A percentile compares a stretch with the other conserved stretches of the same genome.
phyloP scores from a whole-genome alignment of 2,329 filamentous ascomycete species.

The Fusarium musae region DNA sequence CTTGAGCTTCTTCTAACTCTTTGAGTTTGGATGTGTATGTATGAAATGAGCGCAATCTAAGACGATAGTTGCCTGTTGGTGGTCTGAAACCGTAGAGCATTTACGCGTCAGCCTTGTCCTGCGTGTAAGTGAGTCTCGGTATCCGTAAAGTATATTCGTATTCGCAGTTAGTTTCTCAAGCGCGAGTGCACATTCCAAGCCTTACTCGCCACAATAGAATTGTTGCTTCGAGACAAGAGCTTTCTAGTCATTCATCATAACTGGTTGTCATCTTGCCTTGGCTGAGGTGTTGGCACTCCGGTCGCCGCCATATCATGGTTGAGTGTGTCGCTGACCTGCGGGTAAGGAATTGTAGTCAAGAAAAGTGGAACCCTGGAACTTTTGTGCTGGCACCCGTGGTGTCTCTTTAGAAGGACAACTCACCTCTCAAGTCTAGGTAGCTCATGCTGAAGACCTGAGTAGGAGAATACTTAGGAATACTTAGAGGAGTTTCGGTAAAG shows the following conservation, averaged over 20 bases:
- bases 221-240: neutral
- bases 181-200: neutral
- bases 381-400: conserved; percentile 28
- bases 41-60: neutral
- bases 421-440: conserved; percentile 7
- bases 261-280: neutral
- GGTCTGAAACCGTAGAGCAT: neutral
- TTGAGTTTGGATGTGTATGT: neutral
- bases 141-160: neutral
- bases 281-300: conserved; percentile 21
- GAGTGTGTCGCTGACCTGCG: conserved; percentile 39
- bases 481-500: neutral
- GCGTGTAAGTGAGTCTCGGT: conserved; percentile 25
- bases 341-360: conserved; percentile 30
- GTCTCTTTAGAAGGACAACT: conserved; percentile 13
- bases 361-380: conserved; percentile 31
- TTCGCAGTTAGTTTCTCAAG: neutral
- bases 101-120: conserved; percentile 11
- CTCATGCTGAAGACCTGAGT: neutral
- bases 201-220: neutral
- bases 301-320: conserved; percentile 30
- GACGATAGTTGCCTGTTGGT: neutral
- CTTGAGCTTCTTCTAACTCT: neutral
- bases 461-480: neutral
- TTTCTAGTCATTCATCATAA: neutral